phyloP scores from a whole-genome alignment of 352 stramenopile genomes.

The Pythium rishiriense region DNA sequence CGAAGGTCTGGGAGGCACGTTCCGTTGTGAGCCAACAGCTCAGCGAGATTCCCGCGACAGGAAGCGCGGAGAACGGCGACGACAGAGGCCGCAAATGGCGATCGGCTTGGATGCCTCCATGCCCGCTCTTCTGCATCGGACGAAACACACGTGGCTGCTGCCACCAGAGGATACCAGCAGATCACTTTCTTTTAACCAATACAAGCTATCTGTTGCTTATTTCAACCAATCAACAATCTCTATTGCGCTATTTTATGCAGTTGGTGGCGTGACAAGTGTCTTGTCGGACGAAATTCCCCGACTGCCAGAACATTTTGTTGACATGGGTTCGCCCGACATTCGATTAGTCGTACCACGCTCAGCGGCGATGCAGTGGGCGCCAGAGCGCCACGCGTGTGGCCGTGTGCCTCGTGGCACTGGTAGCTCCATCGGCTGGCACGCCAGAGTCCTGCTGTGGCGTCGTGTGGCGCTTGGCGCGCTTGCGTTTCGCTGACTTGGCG shows the following conservation, averaged over 20 bases:
- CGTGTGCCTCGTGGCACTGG: no score
- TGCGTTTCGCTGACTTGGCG: slow-evolving; percentile 17
- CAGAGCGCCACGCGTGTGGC: slow-evolving; percentile 23
- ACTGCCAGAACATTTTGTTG: background rate
- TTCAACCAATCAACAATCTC: background rate
- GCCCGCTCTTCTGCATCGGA: background rate
- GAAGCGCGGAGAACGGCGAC: background rate
- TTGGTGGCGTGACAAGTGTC: background rate
- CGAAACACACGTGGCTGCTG: background rate
- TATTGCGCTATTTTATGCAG: no score
- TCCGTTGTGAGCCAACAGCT: no score
- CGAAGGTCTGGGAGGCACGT: no score
- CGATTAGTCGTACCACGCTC: background rate
- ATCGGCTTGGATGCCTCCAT: background rate
- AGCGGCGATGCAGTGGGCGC: slow-evolving; percentile 31
- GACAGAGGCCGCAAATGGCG: background rate
- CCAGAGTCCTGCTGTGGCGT: no score
- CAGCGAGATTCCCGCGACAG: background rate
- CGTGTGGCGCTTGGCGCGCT: slow-evolving; percentile 11
- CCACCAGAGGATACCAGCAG: background rate
- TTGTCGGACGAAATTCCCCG: background rate
- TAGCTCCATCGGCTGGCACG: no score
- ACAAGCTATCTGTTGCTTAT: background rate
- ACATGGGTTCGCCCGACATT: background rate
- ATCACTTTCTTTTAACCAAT: background rate